Conservation (phyloP, 139 green algal species). For the Gonium pectorale region DNA sequence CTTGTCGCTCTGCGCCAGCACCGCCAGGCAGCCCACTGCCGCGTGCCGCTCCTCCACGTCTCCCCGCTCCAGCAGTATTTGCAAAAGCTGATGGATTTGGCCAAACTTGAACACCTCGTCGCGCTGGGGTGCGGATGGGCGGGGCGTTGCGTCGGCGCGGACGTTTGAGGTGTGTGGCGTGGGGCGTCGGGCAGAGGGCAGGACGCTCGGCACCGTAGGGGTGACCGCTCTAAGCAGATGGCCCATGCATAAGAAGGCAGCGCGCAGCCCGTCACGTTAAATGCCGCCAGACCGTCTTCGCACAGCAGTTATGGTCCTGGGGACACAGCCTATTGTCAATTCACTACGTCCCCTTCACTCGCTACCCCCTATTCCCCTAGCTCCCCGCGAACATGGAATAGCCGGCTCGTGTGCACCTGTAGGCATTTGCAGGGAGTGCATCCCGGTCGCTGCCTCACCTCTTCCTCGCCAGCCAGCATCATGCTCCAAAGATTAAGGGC, state of each 20-base stretch:
- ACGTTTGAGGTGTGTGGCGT: neutral
- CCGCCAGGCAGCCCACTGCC: constrained; percentile 42
- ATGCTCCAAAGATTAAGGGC: constrained; percentile 47
- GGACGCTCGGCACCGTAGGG: no score
- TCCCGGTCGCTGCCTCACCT: constrained; percentile 28
- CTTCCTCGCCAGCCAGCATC: constrained; percentile 34
- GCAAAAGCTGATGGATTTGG: constrained; percentile 10
- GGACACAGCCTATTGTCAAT: no score
- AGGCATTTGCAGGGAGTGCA: neutral
- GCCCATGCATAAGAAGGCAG: no score
- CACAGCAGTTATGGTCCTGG: no score
- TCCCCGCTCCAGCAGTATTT: constrained; percentile 47
- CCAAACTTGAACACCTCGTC: constrained; percentile 62
- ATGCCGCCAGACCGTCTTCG: no score
- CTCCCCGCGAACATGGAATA: no score
- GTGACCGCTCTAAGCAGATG: no score
- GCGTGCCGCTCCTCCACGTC: constrained; percentile 41
- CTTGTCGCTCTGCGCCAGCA: constrained; percentile 45
- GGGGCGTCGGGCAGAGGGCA: no score
- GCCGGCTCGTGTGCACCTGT: no score
- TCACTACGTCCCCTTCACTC: no score
- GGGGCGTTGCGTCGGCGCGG: neutral
- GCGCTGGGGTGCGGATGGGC: constrained; percentile 32
- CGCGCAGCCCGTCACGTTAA: no score
- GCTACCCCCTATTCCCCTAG: no score